Evolutionary conservation across 1,139 yeast genomes (phyloP).

Genomic region (Fermentozyma sake): DNA sequence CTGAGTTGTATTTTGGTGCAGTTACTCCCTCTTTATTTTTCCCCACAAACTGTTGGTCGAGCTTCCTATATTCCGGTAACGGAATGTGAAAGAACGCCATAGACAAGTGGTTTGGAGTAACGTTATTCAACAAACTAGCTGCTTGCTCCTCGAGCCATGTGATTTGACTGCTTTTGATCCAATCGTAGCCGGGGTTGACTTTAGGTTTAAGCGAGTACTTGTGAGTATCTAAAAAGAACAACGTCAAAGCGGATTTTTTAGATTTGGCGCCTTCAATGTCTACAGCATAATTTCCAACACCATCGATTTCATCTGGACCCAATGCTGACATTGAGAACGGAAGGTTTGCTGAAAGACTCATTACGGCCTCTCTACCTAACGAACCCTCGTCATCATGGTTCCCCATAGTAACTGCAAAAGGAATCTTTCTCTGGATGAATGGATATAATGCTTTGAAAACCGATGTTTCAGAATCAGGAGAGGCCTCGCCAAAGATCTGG

Average conservation of each 20-base stretch:
- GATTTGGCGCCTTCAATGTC: slow-evolving; percentile 40
- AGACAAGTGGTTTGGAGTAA: slow-evolving; percentile 47
- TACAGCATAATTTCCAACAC: slow-evolving; percentile 74
- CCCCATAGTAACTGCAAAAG: slow-evolving; percentile 79
- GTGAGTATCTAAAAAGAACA: slow-evolving; percentile 83
- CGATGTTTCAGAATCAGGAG: slow-evolving; percentile 78
- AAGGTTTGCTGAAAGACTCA: slow-evolving; percentile 48
- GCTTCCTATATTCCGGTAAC: slow-evolving; percentile 68
- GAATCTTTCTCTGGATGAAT: slow-evolving; percentile 59
- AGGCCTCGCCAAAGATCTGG: slow-evolving; percentile 64
- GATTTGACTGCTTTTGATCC: slow-evolving; percentile 73
- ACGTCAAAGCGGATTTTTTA: slow-evolving; percentile 46
- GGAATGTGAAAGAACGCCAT: slow-evolving; percentile 97
- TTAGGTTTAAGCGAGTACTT: slow-evolving; percentile 63
- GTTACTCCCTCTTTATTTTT: slow-evolving; percentile 65
- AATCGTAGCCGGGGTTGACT: slow-evolving; percentile 75
- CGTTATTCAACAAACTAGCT: slow-evolving; percentile 23
- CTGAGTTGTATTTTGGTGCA: slow-evolving; percentile 69
- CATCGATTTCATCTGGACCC: slow-evolving; percentile 67
- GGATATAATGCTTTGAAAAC: slow-evolving; percentile 75
- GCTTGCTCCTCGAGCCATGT: slow-evolving; percentile 49
- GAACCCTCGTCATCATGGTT: slow-evolving; percentile 84
- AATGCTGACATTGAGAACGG: slow-evolving; percentile 63
- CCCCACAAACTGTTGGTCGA: slow-evolving; percentile 50
- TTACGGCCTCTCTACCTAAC: slow-evolving; percentile 53